Evolutionary conservation across 345 rosid genomes (phyloP).

Genomic region (Salix arbutifolia): DNA sequence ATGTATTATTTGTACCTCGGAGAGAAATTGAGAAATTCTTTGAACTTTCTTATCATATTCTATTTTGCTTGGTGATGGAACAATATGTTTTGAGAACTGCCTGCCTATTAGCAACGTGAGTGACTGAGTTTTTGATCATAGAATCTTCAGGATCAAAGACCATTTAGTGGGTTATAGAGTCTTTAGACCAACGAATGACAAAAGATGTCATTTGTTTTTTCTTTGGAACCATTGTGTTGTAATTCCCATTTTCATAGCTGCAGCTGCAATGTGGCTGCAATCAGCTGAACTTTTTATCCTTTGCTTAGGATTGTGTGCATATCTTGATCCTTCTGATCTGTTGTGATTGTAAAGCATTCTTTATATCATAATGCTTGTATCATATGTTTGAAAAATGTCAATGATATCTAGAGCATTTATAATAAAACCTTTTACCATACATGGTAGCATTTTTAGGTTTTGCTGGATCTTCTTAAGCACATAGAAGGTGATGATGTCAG

Average conservation of each 20-base stretch:
- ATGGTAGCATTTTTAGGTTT: slow-evolving; percentile 36
- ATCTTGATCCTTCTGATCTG: background rate
- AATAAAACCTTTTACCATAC: background rate
- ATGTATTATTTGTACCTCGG: no score
- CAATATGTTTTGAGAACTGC: background rate
- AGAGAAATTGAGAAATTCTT: background rate
- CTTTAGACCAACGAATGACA: background rate
- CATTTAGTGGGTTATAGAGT: no score
- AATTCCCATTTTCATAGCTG: background rate
- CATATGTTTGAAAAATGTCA: background rate
- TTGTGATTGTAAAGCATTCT: background rate
- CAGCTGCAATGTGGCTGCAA: background rate
- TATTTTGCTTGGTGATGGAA: background rate
- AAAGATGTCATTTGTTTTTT: background rate
- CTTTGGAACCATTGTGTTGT: background rate
- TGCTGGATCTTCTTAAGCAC: slow-evolving; percentile 53
- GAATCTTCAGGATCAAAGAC: no score
- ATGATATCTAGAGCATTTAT: background rate
- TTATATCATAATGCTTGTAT: background rate
- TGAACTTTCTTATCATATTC: background rate
- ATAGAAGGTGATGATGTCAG: slow-evolving; percentile 25
- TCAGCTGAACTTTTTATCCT: background rate
- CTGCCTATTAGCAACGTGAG: background rate
- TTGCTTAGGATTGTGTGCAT: background rate
- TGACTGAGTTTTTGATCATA: background rate